A percentile compares a stretch with the other conserved stretches of the same genome.
Evolutionary conservation across 1,284 basidiomycete species (phyloP).

Genomic region (Leccinum solheimii): DNA sequence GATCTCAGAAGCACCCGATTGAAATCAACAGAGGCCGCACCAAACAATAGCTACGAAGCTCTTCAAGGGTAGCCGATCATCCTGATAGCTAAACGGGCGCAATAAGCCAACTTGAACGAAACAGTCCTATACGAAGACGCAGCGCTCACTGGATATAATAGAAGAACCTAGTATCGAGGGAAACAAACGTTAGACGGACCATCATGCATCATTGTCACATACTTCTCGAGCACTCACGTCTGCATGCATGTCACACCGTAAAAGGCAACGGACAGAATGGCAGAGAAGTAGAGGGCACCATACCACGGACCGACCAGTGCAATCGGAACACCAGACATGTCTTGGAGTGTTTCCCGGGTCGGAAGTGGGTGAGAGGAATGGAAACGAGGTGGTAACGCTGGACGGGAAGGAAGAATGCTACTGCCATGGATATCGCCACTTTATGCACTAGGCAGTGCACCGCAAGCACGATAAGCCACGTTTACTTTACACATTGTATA

Average conservation of each 20-base stretch:
- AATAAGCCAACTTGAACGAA: not conserved
- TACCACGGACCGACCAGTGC: not conserved
- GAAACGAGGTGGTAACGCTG: not conserved
- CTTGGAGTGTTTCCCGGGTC: not conserved
- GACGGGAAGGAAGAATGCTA: not conserved
- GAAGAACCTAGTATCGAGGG: conserved; percentile 2
- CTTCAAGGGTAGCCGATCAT: not conserved
- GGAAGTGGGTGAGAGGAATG: not conserved
- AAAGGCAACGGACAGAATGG: conserved; percentile 2
- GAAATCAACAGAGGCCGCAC: not conserved
- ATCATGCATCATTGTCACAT: not conserved
- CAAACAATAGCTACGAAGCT: conserved; percentile 1
- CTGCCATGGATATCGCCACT: not conserved
- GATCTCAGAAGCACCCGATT: not conserved
- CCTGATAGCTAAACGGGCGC: conserved; percentile 1
- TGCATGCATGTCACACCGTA: conserved; percentile 8
- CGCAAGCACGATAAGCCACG: not conserved
- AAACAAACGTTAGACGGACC: not conserved
- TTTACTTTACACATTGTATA: not conserved
- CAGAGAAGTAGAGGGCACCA: conserved; percentile 3
- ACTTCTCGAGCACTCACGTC: conserved; percentile 2
- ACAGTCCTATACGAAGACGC: not conserved
- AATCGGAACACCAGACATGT: not conserved
- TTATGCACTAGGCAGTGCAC: not conserved
- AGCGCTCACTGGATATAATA: conserved; percentile 7